Base-by-base conservation (phyloP, 441 rosid species). In the Populus hybrid region DNA sequence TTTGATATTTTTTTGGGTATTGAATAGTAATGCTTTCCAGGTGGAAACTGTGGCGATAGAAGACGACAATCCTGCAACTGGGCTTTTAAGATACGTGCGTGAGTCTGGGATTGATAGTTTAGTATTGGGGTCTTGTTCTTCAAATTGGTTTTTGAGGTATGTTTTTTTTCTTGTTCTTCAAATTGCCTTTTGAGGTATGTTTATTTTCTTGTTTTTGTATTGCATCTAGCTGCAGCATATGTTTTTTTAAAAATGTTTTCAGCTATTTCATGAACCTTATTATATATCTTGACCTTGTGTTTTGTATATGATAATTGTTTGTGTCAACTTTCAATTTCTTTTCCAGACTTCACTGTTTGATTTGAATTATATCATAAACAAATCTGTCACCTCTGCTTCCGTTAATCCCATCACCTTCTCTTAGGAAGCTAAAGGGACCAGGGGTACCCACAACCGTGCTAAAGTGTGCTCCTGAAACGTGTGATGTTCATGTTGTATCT, bases 61-160 rank as follows among this genome's bases (percentile, higher is more conserved):
- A 83, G 86, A 86, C 81, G 94, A 90, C 18, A 81, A 90, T 77
- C 94, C 99, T 26, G 92, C 98, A 1, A 69, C 73, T 50, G 97
- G 87, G 7, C 94, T 95, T 82, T 61, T 90, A 72, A 75, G 81
- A 77, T 93, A 82, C 75, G 78, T 87, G 6, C 82, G 87, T 53
- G 85, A 85, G 77, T 78, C 87, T 16, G 81, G 90, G 77, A 86
- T 92, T 72, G 75, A 81, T 63, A 77, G 82, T 87, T 86, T 92
- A 79, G 94, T 93, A 42, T 81, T 92, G 90, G 98, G 98, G 59
- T 93, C 99, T 36, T 90, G 86, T 84, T 78, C 83, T 42, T 78
- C 87, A 3, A 89, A 81, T 32, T 32, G 34, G 1, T 5, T 32
- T 32, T 32, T 32, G 34, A 32, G 34, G 34, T 32, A 32, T 32